Percentiles rank a stretch among this genome's conserved stretches.
Evolutionary conservation across 129 eudicot species (phyloP).

Genomic region (Flaveria robusta): DNA sequence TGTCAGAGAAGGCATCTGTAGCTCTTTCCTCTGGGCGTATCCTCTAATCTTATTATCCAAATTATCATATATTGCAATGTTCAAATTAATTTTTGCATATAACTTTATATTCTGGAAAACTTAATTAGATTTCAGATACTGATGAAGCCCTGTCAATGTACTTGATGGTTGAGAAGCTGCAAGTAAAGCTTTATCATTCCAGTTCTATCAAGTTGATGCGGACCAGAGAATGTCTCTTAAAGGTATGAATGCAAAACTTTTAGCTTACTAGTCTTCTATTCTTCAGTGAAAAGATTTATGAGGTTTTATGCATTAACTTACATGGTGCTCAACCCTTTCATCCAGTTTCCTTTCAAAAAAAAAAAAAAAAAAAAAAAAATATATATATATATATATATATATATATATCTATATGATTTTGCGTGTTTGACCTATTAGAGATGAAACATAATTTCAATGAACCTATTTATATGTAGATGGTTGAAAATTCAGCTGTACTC

Average conservation of each 20-base stretch:
- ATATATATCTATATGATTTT: background rate
- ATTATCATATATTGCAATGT: background rate
- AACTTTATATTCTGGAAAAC: background rate
- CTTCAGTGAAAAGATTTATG: background rate
- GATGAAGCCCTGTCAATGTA: slow-evolving; percentile 55
- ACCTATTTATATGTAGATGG: background rate
- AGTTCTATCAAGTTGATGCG: slow-evolving; percentile 70
- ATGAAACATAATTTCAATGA: background rate
- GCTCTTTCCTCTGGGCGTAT: slow-evolving; percentile 63
- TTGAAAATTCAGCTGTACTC: background rate
- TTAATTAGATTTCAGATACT: slow-evolving; percentile 62
- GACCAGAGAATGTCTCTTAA: slow-evolving; percentile 73
- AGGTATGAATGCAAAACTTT: slow-evolving; percentile 37
- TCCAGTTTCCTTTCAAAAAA: background rate
- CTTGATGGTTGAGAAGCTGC: slow-evolving; percentile 71
- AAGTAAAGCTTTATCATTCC: slow-evolving; percentile 62
- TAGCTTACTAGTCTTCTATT: background rate
- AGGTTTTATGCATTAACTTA: background rate
- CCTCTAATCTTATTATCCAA: slow-evolving; percentile 42
- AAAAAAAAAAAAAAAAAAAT: no score
- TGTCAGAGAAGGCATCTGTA: slow-evolving; percentile 65
- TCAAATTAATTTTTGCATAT: background rate
- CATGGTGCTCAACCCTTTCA: background rate
- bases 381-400: background rate
- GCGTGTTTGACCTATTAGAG: background rate